These are phyloP conservation scores for Venturia effusa DNA, from an alignment of 2,329 filamentous ascomycete genomes.

Conservation along the genomic window DNA sequence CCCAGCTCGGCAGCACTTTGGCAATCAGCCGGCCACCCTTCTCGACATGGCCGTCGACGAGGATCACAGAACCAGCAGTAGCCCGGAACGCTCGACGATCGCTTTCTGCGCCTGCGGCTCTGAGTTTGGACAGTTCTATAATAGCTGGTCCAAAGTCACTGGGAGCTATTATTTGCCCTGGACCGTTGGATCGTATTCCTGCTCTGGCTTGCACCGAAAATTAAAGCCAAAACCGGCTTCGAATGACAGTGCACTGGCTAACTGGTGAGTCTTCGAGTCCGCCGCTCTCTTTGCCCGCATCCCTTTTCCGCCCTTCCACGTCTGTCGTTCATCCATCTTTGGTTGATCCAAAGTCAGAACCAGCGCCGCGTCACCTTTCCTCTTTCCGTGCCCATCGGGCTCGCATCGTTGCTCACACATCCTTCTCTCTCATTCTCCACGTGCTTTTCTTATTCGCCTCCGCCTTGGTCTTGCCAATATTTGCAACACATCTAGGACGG, in stretches of 20 bases:
- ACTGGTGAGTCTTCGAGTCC: constrained; percentile 24
- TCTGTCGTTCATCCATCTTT: not conserved
- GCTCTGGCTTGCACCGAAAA: constrained; percentile 16
- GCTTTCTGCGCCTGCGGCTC: constrained; percentile 22
- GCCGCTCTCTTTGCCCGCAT: too few species aligned
- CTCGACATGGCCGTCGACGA: constrained; percentile 2
- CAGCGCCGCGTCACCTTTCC: not conserved
- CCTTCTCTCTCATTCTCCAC: not conserved
- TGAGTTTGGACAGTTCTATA: constrained; percentile 26
- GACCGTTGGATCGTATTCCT: constrained; percentile 23
- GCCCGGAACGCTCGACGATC: constrained; percentile 16
- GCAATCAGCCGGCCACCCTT: not conserved
- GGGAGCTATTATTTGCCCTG: constrained; percentile 25
- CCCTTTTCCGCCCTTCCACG: not conserved
- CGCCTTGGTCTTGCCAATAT: not conserved
- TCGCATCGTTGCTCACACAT: not conserved
- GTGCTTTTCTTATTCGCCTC: not conserved
- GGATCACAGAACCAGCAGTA: constrained; percentile 4
- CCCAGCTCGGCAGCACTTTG: not conserved
- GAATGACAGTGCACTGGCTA: constrained; percentile 22
- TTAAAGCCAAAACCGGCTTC: constrained; percentile 21
- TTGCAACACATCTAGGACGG: constrained; percentile 7
- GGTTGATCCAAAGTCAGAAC: constrained; percentile 1
- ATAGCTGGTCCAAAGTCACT: constrained; percentile 25
- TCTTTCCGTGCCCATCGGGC: not conserved